Evolutionary conservation across 371 early-diverging fungal species (phyloP), one percentile per base, ranked within the genome.

Genomic region (Nematocida sp.): DNA sequence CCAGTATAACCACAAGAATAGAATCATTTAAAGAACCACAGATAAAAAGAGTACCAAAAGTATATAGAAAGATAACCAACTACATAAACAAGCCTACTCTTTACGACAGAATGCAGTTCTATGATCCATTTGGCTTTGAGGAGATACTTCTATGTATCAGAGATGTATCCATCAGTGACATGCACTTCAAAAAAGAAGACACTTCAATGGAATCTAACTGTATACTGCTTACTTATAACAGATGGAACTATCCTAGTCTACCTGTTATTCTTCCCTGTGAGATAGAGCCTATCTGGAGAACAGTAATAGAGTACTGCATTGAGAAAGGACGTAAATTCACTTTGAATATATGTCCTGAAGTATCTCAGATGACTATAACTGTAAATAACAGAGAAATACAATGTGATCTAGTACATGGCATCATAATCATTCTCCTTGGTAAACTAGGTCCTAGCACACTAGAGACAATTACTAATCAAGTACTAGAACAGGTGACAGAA

Each of bases 221-320:
- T 23, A 17, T 34, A 15, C 40, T 70, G 41, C 62, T 70, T 4
- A 31, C 61, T 11, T 70, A 58, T 32, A 70, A 38, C 19, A 45
- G 74, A 49, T 70, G 74, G 74, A 51, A 17, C 46, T 70, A 52
- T 46, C 74, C 74, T 23, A 48, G 21, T n/a, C 19, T 70, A 35
- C 4, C 58, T n/a, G 60, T 70, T 15, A 29, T 17, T 23, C 23
- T 70, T 2, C 74, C 74, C 19, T 38, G 67, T 19, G 74, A 70
- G 60, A 19, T 70, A 23, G 61, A 70, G 32, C 35, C 37, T 4
- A 37, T 35, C 15, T 70, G 74, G 74, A 29, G 48, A 2, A n/a
- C 15, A 7, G 45, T 70, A 11, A 60, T 49, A 2, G 27, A 37
- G 47, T 70, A 70, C 58, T 70, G 74, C 40, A 35, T 15, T 19